Evolutionary conservation across 306 rosid species (phyloP).

Genomic region (Cicer yamashitae): DNA sequence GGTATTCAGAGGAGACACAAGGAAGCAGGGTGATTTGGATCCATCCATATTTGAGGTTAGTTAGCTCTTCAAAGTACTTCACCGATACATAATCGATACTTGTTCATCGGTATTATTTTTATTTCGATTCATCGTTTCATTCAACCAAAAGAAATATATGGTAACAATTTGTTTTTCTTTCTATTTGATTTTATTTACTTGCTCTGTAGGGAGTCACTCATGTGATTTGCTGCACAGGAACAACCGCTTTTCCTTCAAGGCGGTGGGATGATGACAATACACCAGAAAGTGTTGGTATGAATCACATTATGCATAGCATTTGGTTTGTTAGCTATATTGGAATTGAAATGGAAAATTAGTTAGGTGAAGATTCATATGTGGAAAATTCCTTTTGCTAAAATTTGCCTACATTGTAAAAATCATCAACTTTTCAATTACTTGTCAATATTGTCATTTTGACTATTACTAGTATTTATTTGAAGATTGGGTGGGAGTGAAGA

Average conservation of each 20-base stretch:
- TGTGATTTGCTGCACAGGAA: conserved; percentile 96
- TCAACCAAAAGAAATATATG: conserved; percentile 18
- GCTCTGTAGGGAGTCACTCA: conserved; percentile 87
- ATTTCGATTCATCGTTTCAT: conserved; percentile 14
- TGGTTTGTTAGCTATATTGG: conserved; percentile 25
- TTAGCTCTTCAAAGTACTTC: conserved; percentile 35
- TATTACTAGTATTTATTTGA: conserved; percentile 41
- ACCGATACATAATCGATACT: not conserved
- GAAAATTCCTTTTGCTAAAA: conserved; percentile 30
- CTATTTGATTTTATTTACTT: conserved; percentile 30
- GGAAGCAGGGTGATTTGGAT: conserved; percentile 74
- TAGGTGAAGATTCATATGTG: conserved; percentile 17
- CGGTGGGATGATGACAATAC: conserved; percentile 92
- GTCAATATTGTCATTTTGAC: conserved; percentile 40
- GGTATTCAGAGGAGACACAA: conserved; percentile 84
- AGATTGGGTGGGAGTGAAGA: conserved; percentile 98
- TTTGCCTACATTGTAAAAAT: not conserved
- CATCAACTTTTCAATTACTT: conserved; percentile 2
- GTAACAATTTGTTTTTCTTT: conserved; percentile 28
- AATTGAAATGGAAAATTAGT: conserved; percentile 38
- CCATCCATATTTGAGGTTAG: conserved; percentile 87
- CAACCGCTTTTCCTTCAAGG: conserved; percentile 94
- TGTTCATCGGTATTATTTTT: conserved; percentile 1
- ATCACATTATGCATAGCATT: conserved; percentile 27
- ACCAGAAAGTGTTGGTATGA: conserved; percentile 91